Base-by-base conservation (phyloP, 805 yeast genomes). In the Wickerhamia fluorescens region DNA sequence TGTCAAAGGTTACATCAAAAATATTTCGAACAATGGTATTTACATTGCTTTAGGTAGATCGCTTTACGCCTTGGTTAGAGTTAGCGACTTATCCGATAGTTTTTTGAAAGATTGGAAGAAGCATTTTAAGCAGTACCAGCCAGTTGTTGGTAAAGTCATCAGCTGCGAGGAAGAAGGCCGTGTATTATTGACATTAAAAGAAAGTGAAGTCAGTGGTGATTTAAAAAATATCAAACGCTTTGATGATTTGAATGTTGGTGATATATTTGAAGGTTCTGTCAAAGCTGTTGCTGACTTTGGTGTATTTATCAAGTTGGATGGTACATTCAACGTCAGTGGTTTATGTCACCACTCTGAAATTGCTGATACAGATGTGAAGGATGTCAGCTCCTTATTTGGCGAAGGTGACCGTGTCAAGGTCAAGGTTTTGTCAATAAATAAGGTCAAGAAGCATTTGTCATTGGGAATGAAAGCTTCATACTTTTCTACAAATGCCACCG, bases 381-480 rank as follows among this genome's bases (percentile, higher is more conserved):
- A 86, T 44, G 54, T 82, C 16, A 49, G 64, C 24, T 63, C 75
- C 9, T 66, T 89, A 33, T 89, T 89, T 54, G 79, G 82, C 31
- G 84, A 75, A 45, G 97, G 97, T 40, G 97, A 89, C 50, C 69
- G 80, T 37, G 96, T 89, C 24, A 85, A 85, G 58, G 94, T 85
- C 20, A 81, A 80, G 58, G 67, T 89, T 21, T 62, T 88, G 42
- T 70, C 65, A 17, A 63, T 79, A 18, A 78, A 82, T 45, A 32
- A 42, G 2, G 74, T 64, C 7, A 86, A 81, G 65, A 78, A 78
- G 36, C 88, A 82, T 49, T 49, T 89, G 13, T 78, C 95, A 1
- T 68, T 89, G 37, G 96, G 97, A 39, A 78, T 89, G 88, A 89
- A 87, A 62, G 96, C 96, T 3, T 83, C 95, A 3, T 86, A 80